Base-by-base conservation (phyloP, 441 rosid genomes). In the Gossypium schwendimanii region DNA sequence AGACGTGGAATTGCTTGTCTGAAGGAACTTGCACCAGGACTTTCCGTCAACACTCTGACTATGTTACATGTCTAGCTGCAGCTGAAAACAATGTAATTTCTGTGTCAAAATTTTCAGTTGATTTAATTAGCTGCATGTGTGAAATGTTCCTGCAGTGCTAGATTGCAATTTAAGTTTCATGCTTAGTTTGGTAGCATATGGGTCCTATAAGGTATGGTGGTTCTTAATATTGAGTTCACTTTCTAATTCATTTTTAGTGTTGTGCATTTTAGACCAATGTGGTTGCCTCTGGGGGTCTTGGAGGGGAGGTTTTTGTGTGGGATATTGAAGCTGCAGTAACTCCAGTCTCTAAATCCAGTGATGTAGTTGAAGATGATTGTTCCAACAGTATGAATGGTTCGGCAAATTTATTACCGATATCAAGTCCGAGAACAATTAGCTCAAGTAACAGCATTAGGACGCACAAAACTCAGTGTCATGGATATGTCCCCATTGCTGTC, bases 221-320 rank as follows among this genome's bases (percentile, higher is more conserved):
- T 47, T 58, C 20, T 57, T 65, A 23, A 45, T 71, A 28, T 68
- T 50, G 17, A 77, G 76, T 76, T 78, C 84, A 76, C 76, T 83
- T 83, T 84, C 88, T 93, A 86, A 93, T 83, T 82, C 84, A 88
- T 72, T 82, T 81, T 77, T 90, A 84, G 94, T 88, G 85, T 9
- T 52, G 17, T 24, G 28, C 82, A 80, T 87, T 82, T 80, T 91
- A 95, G 99, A 85, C 85, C 89, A 90, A 89, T 85, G 76, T 89
- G 78, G 90, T 95, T 90, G 99, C 97, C 79, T 95, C 99, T 78
- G 96, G 97, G 86, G 99, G 97, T 79, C 99, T 95, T 89, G 99
- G 98, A 54, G 97, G 97, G 84, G 99, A 95, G 87, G 98, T 95
- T 79, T 91, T 88, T 54, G 73, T 93, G 77, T 95, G 99, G 99